Percentiles rank a stretch among this genome's conserved stretches.
These are phyloP conservation scores for Ramalina peruviana DNA, from an alignment of 495 filamentous ascomycete species.

Conservation along the genomic window DNA sequence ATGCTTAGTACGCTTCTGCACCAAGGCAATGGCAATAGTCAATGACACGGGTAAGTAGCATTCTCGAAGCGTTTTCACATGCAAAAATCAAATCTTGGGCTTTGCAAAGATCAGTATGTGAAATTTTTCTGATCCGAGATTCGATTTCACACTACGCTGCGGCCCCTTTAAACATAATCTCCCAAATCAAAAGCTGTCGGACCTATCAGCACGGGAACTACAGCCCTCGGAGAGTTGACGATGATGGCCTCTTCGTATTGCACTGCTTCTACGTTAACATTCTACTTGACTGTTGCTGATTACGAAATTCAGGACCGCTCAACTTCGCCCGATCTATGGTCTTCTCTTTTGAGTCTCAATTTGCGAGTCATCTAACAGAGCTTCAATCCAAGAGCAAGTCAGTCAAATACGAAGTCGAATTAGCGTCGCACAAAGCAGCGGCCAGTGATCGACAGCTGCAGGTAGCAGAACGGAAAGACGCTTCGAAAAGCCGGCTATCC, in stretches of 20 bases:
- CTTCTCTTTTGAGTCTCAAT: conserved; percentile 15
- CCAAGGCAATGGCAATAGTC: conserved; percentile 16
- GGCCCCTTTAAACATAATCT: no score
- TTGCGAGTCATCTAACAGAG: conserved; percentile 3
- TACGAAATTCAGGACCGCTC: neutral
- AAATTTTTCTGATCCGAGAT: no score
- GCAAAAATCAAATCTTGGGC: no score
- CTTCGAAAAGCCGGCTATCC: neutral
- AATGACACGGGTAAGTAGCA: conserved; percentile 4
- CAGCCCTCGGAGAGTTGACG: no score
- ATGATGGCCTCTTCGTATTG: no score
- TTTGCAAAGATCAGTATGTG: no score
- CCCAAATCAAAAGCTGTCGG: no score
- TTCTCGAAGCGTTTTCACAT: no score
- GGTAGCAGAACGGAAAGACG: conserved; percentile 8
- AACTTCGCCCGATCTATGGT: neutral
- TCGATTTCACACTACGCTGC: no score
- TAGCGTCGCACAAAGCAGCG: conserved; percentile 15
- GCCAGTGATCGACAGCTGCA: conserved; percentile 11
- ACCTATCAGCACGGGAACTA: no score
- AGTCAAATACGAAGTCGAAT: conserved; percentile 12
- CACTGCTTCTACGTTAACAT: no score
- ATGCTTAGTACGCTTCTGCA: conserved; percentile 21
- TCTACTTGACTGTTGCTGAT: no score
- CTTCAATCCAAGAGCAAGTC: conserved; percentile 4